Percentiles rank a stretch among this genome's conserved stretches.
Conservation (phyloP, 352 stramenopile genomes). For the Pythium periplocum region DNA sequence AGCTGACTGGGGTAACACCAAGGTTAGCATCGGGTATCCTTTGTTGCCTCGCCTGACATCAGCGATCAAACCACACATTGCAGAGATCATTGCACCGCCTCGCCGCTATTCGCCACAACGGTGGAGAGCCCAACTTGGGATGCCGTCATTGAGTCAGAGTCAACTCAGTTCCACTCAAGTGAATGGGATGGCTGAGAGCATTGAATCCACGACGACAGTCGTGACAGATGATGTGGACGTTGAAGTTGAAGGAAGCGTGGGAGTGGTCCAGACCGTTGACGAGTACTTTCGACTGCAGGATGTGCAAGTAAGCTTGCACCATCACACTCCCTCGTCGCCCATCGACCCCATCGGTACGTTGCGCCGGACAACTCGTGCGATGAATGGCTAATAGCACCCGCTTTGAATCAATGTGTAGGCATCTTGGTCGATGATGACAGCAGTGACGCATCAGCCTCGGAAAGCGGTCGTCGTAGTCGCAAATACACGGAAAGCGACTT, state of each 20-base stretch:
- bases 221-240: slow-evolving; percentile 10
- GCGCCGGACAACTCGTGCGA: not conserved
- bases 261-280: slow-evolving; percentile 33
- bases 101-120: slow-evolving; percentile 11
- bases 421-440: slow-evolving; percentile 23
- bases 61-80: slow-evolving; percentile 5
- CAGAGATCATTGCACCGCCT: slow-evolving; percentile 14
- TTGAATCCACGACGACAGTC: slow-evolving; percentile 14
- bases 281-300: slow-evolving; percentile 57
- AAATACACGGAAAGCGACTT: slow-evolving; percentile 78
- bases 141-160: not conserved
- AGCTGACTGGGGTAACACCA: slow-evolving; percentile 1
- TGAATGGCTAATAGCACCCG: not conserved
- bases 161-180: too few relatives aligned
- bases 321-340: not conserved
- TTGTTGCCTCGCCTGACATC: slow-evolving; percentile 1
- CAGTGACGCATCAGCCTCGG: slow-evolving; percentile 33
- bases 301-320: not conserved
- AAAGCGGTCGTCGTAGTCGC: slow-evolving; percentile 32
- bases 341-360: too few relatives aligned
- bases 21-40: slow-evolving; percentile 14
- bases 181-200: not conserved
- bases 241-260: not conserved
- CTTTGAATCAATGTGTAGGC: too few relatives aligned
- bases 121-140: slow-evolving; percentile 8